Percentiles rank a stretch among this genome's conserved stretches.
Conservation (phyloP, 768 basidiomycete genomes). For the Pisolithus marmoratus region DNA sequence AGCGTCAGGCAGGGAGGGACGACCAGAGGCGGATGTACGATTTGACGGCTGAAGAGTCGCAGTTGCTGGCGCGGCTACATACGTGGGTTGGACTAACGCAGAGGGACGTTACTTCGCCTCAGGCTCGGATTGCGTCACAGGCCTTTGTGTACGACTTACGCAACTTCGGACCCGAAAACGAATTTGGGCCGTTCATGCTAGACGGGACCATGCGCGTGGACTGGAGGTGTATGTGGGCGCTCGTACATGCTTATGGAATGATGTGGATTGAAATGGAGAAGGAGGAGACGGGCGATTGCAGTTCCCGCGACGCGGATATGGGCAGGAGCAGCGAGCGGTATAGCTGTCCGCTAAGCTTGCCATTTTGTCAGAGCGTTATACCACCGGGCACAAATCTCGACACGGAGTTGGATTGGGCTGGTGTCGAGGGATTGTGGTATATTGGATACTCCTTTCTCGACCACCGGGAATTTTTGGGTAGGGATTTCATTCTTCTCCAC, state of each 20-base stretch:
- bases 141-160: conserved; percentile 59
- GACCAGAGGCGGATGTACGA: neutral
- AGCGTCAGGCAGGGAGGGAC: neutral
- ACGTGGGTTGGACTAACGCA: conserved; percentile 48
- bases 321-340: conserved; percentile 4
- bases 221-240: conserved; percentile 53
- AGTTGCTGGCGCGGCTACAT: conserved; percentile 45
- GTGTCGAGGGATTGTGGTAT: conserved; percentile 53
- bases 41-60: conserved; percentile 29
- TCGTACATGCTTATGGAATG: conserved; percentile 54
- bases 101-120: conserved; percentile 29
- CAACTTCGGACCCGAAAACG: conserved; percentile 44
- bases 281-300: conserved; percentile 14
- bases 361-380: conserved; percentile 48
- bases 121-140: conserved; percentile 36
- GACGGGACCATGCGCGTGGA: conserved; percentile 43
- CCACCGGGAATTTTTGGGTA: conserved; percentile 60
- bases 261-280: conserved; percentile 39
- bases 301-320: neutral
- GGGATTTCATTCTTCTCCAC: conserved; percentile 18
- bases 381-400: conserved; percentile 32
- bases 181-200: conserved; percentile 52
- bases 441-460: conserved; percentile 66
- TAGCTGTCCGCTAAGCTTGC: conserved; percentile 39
- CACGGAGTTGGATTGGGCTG: conserved; percentile 25